Evolutionary conservation across 306 rosid species (phyloP).

Genomic region (Begonia fuchsioides): DNA sequence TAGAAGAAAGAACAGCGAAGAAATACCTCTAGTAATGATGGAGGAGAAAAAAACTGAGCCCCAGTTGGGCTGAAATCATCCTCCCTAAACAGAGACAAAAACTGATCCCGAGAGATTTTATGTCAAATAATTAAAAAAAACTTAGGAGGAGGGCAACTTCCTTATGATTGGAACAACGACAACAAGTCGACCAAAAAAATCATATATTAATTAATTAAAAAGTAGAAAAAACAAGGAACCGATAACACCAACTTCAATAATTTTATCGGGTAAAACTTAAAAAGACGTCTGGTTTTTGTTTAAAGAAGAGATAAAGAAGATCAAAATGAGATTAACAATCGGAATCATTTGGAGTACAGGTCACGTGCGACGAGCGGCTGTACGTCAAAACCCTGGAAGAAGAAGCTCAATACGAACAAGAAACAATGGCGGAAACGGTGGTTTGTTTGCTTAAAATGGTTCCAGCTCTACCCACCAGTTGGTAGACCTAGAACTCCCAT

Average conservation of each 20-base stretch:
- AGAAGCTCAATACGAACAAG: constrained; percentile 13
- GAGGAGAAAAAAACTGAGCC: constrained; percentile 20
- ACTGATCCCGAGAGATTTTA: constrained; percentile 36
- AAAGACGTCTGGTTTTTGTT: background rate
- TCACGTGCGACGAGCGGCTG: constrained; percentile 53
- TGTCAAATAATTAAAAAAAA: constrained; percentile 12
- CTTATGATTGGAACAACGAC: constrained; percentile 77
- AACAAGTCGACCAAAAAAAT: constrained; percentile 47
- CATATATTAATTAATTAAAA: constrained; percentile 12
- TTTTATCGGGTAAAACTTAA: constrained; percentile 2
- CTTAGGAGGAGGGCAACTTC: constrained; percentile 38
- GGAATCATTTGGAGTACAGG: constrained; percentile 25
- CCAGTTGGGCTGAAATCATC: constrained; percentile 7
- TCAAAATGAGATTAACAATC: constrained; percentile 23
- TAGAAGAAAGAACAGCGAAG: background rate
- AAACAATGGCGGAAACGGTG: constrained; percentile 12
- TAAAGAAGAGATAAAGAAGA: constrained; percentile 4
- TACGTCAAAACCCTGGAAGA: constrained; percentile 18
- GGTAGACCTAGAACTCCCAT: constrained; percentile 45
- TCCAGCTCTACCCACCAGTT: constrained; percentile 69
- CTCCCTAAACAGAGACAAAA: constrained; percentile 39
- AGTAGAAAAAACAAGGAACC: constrained; percentile 13
- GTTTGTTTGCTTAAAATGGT: constrained; percentile 65
- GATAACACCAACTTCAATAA: constrained; percentile 36
- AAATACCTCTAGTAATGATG: background rate